Evolutionary conservation across 768 basidiomycete species (phyloP).

Genomic region (Hebeloma cylindrosporum): DNA sequence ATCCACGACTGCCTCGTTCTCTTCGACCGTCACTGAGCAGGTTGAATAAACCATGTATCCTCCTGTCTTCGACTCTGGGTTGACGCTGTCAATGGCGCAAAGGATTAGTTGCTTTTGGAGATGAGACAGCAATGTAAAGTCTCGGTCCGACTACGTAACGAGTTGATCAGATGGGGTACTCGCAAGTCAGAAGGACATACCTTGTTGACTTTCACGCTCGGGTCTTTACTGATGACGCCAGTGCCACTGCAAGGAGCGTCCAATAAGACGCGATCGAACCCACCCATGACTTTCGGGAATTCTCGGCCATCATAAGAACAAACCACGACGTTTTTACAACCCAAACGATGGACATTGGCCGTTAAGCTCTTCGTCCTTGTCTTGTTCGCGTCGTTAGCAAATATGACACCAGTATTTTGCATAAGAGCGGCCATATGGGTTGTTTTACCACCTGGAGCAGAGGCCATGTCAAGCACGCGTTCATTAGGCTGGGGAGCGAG

Average conservation of each 20-base stretch:
- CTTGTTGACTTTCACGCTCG: slow-evolving; percentile 98
- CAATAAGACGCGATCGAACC: slow-evolving; percentile 94
- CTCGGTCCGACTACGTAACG: slow-evolving; percentile 75
- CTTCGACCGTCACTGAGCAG: slow-evolving; percentile 96
- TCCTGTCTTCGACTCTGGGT: slow-evolving; percentile 85
- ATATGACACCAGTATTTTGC: slow-evolving; percentile 97
- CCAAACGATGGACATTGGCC: slow-evolving; percentile 94
- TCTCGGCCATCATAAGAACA: slow-evolving; percentile 97
- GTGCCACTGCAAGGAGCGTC: slow-evolving; percentile 99
- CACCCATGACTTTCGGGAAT: slow-evolving; percentile 98
- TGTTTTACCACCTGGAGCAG: slow-evolving; percentile 96
- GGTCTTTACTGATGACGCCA: slow-evolving; percentile 97
- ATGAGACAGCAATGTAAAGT: slow-evolving; percentile 94
- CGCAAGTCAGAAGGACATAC: slow-evolving; percentile 39
- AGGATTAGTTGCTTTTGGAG: slow-evolving; percentile 98
- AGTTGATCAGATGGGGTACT: slow-evolving; percentile 4
- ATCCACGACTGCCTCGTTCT: slow-evolving; percentile 97
- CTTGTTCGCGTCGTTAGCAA: slow-evolving; percentile 97
- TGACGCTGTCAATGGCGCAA: slow-evolving; percentile 96
- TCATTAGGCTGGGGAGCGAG: slow-evolving; percentile 91
- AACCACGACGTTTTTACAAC: slow-evolving; percentile 96
- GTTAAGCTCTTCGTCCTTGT: slow-evolving; percentile 93
- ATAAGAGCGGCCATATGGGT: slow-evolving; percentile 96
- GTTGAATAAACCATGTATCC: slow-evolving; percentile 98
- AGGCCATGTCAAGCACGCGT: slow-evolving; percentile 97